phyloP scores from a whole-genome alignment of 805 yeast genomes.

The Saccharomycopsis schoenii region DNA sequence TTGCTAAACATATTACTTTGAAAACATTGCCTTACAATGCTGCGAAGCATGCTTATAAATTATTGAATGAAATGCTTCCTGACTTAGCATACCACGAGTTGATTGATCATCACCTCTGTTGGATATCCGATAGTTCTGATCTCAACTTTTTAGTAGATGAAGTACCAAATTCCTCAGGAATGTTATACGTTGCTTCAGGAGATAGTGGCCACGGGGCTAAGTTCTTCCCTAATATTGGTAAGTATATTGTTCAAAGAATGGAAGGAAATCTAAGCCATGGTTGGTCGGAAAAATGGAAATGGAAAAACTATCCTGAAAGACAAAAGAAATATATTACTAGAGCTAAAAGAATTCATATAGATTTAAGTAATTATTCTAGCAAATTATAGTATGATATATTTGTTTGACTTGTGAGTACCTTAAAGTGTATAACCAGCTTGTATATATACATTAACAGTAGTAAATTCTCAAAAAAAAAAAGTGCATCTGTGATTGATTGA shows the following conservation, averaged over 20 bases:
- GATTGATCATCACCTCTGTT: constrained; percentile 29
- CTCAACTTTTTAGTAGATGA: constrained; percentile 33
- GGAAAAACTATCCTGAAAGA: constrained; percentile 22
- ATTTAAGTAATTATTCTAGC: not conserved
- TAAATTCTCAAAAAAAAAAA: too few species aligned
- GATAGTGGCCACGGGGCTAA: constrained; percentile 42
- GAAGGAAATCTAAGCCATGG: constrained; percentile 24
- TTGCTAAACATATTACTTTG: constrained; percentile 2
- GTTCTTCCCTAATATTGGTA: constrained; percentile 37
- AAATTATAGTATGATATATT: not conserved
- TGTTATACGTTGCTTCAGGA: constrained; percentile 34
- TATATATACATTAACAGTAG: not conserved
- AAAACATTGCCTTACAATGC: not conserved
- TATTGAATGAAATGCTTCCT: constrained; percentile 30
- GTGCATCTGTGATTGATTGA: too few species aligned
- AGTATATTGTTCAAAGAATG: constrained; percentile 29
- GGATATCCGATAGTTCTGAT: constrained; percentile 34
- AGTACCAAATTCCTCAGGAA: constrained; percentile 23
- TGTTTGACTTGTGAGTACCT: not conserved
- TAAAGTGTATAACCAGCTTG: not conserved
- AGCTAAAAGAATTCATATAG: constrained; percentile 2
- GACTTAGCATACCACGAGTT: constrained; percentile 30
- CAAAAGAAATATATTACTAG: not conserved
- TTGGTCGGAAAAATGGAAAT: constrained; percentile 25
- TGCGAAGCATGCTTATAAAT: constrained; percentile 14